Conservation (phyloP, 495 filamentous ascomycete species). For the Penicillium waksmanii region DNA sequence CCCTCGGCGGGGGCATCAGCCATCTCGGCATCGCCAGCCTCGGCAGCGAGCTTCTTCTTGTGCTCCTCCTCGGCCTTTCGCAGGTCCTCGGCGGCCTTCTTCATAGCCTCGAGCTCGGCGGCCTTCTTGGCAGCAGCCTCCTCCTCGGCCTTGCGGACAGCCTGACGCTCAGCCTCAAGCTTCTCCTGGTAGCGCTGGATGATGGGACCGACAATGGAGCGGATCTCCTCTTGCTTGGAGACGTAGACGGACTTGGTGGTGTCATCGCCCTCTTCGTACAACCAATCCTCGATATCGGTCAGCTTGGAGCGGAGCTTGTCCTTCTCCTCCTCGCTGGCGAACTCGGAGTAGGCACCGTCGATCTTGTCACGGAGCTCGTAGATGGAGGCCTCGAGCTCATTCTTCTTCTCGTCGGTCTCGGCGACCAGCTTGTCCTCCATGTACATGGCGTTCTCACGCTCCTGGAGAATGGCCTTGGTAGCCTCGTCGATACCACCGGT, state of each 20-base stretch:
- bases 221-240: conserved; percentile 94
- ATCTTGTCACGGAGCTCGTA: conserved; percentile 95
- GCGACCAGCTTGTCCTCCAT: conserved; percentile 99
- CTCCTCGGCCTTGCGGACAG: conserved; percentile 72
- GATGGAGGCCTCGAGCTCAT: conserved; percentile 96
- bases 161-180: conserved; percentile 84
- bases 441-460: conserved; percentile 88
- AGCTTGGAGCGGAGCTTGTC: conserved; percentile 79
- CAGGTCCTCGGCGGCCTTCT: conserved; percentile 55
- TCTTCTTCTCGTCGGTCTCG: conserved; percentile 99
- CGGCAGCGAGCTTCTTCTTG: conserved; percentile 41
- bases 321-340: conserved; percentile 93
- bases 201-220: conserved; percentile 86
- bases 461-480: conserved; percentile 61
- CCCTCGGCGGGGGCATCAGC: conserved; percentile 52
- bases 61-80: conserved; percentile 54
- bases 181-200: conserved; percentile 95
- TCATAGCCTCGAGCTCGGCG: conserved; percentile 68
- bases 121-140: conserved; percentile 83
- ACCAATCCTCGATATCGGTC: conserved; percentile 88
- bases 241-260: conserved; percentile 91
- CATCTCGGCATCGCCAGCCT: conserved; percentile 57
- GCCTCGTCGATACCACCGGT: conserved; percentile 76
- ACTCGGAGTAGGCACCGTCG: conserved; percentile 84
- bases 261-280: conserved; percentile 97